A percentile compares a stretch with the other conserved stretches of the same genome.
phyloP scores from a whole-genome alignment of 2,329 filamentous ascomycete species.

The Pseudogymnoascus sp. region DNA sequence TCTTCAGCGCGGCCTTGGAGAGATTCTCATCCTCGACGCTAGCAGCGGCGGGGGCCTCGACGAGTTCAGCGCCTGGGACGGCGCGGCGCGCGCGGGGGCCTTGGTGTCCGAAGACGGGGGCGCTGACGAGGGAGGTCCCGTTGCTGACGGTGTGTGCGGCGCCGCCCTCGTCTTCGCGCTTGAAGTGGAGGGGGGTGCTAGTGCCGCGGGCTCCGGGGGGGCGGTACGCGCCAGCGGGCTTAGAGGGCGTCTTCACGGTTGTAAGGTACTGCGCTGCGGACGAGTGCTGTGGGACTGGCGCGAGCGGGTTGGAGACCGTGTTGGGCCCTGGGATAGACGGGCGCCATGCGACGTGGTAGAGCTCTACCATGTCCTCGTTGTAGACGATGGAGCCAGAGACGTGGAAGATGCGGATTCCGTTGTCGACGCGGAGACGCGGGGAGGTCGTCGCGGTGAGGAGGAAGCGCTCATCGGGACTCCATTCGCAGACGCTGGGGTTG shows the following conservation, averaged over 20 bases:
- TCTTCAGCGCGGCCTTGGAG: constrained; percentile 82
- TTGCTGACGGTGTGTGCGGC: constrained; percentile 76
- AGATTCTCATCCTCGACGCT: constrained; percentile 61
- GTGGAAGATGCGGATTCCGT: constrained; percentile 93
- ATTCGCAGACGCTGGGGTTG: constrained; percentile 92
- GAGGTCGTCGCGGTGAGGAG: constrained; percentile 98
- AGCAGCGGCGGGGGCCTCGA: constrained; percentile 52
- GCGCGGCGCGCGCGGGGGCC: constrained; percentile 56
- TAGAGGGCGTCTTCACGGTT: constrained; percentile 87
- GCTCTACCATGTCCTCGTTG: constrained; percentile 86
- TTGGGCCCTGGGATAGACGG: constrained; percentile 53
- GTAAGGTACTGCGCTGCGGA: constrained; percentile 77
- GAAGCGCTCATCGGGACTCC: constrained; percentile 92
- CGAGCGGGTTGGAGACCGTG: constrained; percentile 55
- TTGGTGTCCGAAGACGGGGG: constrained; percentile 69
- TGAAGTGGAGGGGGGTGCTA: constrained; percentile 85
- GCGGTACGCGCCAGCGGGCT: constrained; percentile 93
- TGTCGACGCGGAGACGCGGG: constrained; percentile 89
- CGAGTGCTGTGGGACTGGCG: constrained; percentile 63
- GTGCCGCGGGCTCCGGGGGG: constrained; percentile 88
- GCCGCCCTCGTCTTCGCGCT: constrained; percentile 94
- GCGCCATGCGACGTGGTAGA: constrained; percentile 86
- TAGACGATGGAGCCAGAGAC: constrained; percentile 85
- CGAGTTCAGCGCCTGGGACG: constrained; percentile 78
- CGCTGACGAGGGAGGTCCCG: constrained; percentile 52